Evolutionary conservation across 139 green algal genomes (phyloP), one percentile per base, ranked within the genome.

Genomic region (Nannochloris sp.): DNA sequence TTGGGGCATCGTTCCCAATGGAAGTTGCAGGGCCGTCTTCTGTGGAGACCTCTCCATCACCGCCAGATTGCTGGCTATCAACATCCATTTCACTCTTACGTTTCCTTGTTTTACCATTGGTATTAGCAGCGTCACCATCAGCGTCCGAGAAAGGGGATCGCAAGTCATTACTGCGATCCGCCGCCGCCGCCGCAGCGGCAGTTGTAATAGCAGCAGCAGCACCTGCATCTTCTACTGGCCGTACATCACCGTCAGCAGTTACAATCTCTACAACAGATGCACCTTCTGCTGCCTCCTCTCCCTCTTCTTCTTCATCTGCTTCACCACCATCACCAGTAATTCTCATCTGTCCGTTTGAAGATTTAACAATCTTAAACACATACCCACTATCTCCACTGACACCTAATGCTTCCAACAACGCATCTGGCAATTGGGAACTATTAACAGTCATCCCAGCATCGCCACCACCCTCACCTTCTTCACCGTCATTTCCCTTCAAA

Each of bases 361-460:
- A 78, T 38, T 55, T 53, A 14, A 77, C 53, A 7, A 77, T 35
- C 56, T 72, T 77, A 29, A 78, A 58, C 10, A 64, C 29, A 54
- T 53, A 79, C 23, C 60, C 60, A 33, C 33, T 54, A 1, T 55
- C 58, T 35, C 44, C 27, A 36, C 63, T 38, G 46, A 70, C 44
- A 10, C 69, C 61, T 29, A 84, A 66, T 6, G 78, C 78, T 53
- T 77, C 67, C 32, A 74, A 60, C n/a, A 84, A 36, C 23, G 59
- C 56, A 29, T 83, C 78, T 3, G 78, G 75, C 66, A 84, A 63
- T 1, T 67, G 63, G 4, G 60, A 51, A 29, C 67, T 72, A 53
- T 72, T 71, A 45, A 79, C 68, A 1, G 60, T 63, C 65, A 79
- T 79, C 60, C 54, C 57, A 2, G 36, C 56, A 9, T 12, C 9